Percentiles rank a stretch among this genome's conserved stretches.
These are phyloP conservation scores for Phialophora verrucosa DNA, from an alignment of 2,329 filamentous ascomycete species.

Conservation along the genomic window DNA sequence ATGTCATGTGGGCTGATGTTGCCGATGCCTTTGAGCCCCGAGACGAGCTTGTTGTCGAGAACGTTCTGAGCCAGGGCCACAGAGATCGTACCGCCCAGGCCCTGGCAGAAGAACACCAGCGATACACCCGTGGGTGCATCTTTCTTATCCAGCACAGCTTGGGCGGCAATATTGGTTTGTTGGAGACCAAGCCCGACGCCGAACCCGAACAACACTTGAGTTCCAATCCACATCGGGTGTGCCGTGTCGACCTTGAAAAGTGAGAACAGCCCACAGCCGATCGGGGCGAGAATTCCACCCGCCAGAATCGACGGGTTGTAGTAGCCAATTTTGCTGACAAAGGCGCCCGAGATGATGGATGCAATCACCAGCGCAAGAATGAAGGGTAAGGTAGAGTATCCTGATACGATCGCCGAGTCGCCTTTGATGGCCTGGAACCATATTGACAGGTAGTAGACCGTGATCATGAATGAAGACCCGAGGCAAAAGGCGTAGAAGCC, in stretches of 20 bases:
- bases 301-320: conserved; percentile 39
- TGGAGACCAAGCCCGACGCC: conserved; percentile 39
- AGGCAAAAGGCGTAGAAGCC: conserved; percentile 46
- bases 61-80: conserved; percentile 43
- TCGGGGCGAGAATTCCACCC: conserved; percentile 35
- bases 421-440: conserved; percentile 55
- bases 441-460: conserved; percentile 50
- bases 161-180: conserved; percentile 42
- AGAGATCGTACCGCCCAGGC: conserved; percentile 44
- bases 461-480: conserved; percentile 44
- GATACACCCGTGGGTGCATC: conserved; percentile 42
- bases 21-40: conserved; percentile 30
- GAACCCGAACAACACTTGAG: conserved; percentile 43
- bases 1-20: conserved; percentile 38
- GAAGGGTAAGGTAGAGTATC: conserved; percentile 33
- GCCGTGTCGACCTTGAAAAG: conserved; percentile 37
- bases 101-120: conserved; percentile 46
- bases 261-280: conserved; percentile 44
- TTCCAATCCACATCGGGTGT: conserved; percentile 41
- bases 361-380: conserved; percentile 33
- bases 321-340: conserved; percentile 34
- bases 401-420: conserved; percentile 39
- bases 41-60: conserved; percentile 40
- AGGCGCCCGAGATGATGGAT: conserved; percentile 28
- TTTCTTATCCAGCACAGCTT: conserved; percentile 38